Percentiles rank a stretch among this genome's conserved stretches.
Conservation (phyloP, 148 eudicot genomes). For the Selenicereus undatus region DNA sequence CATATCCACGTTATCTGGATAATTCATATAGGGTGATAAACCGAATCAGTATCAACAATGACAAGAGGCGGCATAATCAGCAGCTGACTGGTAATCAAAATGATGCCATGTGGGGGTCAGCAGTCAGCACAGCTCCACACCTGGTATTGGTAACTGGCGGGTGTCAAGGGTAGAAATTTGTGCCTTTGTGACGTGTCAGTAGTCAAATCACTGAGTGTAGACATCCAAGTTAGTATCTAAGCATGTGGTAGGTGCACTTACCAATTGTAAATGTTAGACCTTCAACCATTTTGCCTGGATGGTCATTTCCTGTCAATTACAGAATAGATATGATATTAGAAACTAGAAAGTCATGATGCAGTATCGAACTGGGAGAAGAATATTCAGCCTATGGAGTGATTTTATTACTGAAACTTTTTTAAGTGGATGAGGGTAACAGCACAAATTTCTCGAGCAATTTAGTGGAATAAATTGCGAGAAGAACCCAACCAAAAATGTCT, state of each 20-base stretch:
- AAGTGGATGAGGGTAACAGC: not conserved
- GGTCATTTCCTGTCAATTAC: conserved; percentile 56
- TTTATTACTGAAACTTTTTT: no score
- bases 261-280: conserved; percentile 96
- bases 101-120: not conserved
- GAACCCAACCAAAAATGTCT: no score
- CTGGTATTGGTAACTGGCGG: not conserved
- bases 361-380: not conserved
- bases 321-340: conserved; percentile 6
- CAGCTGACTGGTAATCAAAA: not conserved
- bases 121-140: no score
- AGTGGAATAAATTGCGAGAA: not conserved
- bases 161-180: not conserved
- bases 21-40: not conserved
- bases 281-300: conserved; percentile 77
- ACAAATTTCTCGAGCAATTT: not conserved
- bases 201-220: conserved; percentile 8
- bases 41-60: not conserved
- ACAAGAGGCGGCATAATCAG: not conserved
- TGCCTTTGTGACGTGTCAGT: not conserved
- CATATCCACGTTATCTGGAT: not conserved
- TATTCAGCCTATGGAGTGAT: not conserved
- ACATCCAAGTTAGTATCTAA: not conserved
- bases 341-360: not conserved
- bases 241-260: conserved; percentile 26